phyloP scores from a whole-genome alignment of 257 asterid genomes.

The Jaltomata sinuosa region DNA sequence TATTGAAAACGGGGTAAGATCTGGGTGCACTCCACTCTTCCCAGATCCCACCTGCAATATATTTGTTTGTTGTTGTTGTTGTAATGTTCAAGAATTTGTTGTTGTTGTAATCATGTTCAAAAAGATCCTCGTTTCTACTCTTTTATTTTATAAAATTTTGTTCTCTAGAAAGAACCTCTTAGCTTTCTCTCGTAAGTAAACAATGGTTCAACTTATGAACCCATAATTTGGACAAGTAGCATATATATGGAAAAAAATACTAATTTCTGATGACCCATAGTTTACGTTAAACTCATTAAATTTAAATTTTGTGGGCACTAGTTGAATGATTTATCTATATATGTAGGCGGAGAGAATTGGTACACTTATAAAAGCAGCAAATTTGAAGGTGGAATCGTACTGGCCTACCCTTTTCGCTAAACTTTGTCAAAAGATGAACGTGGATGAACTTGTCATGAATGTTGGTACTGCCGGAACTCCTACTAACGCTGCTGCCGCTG shows the following conservation, averaged over 20 bases:
- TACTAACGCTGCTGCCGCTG: neutral
- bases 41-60: neutral
- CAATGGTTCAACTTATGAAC: neutral
- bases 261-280: neutral
- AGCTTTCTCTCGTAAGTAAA: neutral
- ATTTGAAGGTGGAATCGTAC: neutral
- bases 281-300: neutral
- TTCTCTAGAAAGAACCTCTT: neutral
- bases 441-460: neutral
- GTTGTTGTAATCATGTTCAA: neutral
- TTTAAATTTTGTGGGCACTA: neutral
- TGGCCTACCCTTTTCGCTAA: neutral
- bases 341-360: neutral
- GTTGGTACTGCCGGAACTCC: neutral
- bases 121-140: neutral
- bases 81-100: too few relatives aligned
- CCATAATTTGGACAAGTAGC: neutral
- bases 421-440: neutral
- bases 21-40: too few relatives aligned
- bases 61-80: neutral
- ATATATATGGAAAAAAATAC: neutral
- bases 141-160: neutral
- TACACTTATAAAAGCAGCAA: neutral
- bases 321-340: neutral
- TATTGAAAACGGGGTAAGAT: too few relatives aligned